Evolutionary conservation across 2,329 filamentous ascomycete genomes (phyloP), one percentile per base, ranked within the genome.

Genomic region (Colletotrichum camelliae): DNA sequence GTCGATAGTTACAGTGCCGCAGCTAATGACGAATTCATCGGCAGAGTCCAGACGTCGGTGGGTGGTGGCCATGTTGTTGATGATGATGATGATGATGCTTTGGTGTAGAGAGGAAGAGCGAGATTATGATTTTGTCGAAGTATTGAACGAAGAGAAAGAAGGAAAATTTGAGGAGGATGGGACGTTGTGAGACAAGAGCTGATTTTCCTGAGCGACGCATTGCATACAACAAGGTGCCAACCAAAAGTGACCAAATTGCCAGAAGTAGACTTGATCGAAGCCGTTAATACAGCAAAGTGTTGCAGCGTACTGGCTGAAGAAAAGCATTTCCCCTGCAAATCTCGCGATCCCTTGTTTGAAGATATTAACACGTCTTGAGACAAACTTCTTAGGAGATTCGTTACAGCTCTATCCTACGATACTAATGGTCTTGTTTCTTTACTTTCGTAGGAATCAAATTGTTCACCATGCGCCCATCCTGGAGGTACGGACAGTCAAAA

Each of bases 211-310:
- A 5, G 18, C 43, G 2, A 48, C 5, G 1, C 9, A 21, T 12
- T 13, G 2, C 43, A 48, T 13, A 13, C 9, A 48, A 3, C 1
- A 48, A 48, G 3, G 4, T 48, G 5, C n/a, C 7, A 48, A 48
- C 5, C 0, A 48, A 7, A 48, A 48, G 39, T 0, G 0, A 48
- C 18, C 1, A 48, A 48, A 48, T 48, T 1, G 43, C n/a, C n/a
- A 52, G 3, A 1, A 21, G 21, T 13, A 43, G 10, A 12, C 3
- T 43, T 7, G 39, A 43, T 43, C 39, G n/a, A 43, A 43, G 39
- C 10, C 39, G n/a, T 43, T 0, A 12, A 43, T 43, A n/a, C 39
- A 43, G 39, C 12, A 12, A 43, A n/a, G 18, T 6, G 5, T 1
- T 43, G 39, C 3, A 43, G 3, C 18, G 18, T n/a, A n/a, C 3